A percentile compares a stretch with the other conserved stretches of the same genome.
phyloP scores from a whole-genome alignment of 2,329 filamentous ascomycete genomes.

The Emergomyces africanus region DNA sequence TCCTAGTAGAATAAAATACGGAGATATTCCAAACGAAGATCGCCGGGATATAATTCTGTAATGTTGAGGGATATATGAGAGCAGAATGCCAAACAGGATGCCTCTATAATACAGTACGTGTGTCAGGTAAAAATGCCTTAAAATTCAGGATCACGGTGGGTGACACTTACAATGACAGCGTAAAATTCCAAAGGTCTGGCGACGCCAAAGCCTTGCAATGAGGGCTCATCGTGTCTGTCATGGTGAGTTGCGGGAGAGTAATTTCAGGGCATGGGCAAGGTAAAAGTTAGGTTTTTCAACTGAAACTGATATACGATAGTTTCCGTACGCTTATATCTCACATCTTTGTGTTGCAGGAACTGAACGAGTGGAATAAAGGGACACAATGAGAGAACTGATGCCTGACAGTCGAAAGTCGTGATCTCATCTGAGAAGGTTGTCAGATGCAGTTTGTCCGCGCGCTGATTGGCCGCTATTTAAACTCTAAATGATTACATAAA shows the following conservation, averaged over 20 bases:
- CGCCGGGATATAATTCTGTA: constrained; percentile 74
- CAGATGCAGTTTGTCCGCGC: neutral
- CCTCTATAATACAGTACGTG: constrained; percentile 34
- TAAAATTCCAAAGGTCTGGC: constrained; percentile 40
- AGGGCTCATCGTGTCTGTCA: constrained; percentile 7
- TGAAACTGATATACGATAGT: neutral
- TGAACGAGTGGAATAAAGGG: neutral
- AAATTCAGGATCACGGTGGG: neutral
- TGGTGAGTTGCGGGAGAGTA: neutral
- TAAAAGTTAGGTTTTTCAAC: neutral
- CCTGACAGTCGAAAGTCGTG: no score
- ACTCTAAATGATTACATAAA: neutral
- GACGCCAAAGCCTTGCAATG: constrained; percentile 41
- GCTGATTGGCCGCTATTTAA: neutral
- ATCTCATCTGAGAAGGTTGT: neutral
- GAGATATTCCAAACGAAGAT: constrained; percentile 88
- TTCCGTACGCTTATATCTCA: neutral
- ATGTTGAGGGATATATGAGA: constrained; percentile 93
- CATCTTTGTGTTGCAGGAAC: neutral
- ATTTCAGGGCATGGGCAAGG: neutral
- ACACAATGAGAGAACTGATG: neutral
- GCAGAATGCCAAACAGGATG: constrained; percentile 73
- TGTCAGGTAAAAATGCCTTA: constrained; percentile 1
- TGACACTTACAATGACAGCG: constrained; percentile 38
- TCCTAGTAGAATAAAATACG: constrained; percentile 89